These are phyloP conservation scores for Pseudotulostoma volvatum DNA, from an alignment of 495 filamentous ascomycete genomes.

Conservation along the genomic window DNA sequence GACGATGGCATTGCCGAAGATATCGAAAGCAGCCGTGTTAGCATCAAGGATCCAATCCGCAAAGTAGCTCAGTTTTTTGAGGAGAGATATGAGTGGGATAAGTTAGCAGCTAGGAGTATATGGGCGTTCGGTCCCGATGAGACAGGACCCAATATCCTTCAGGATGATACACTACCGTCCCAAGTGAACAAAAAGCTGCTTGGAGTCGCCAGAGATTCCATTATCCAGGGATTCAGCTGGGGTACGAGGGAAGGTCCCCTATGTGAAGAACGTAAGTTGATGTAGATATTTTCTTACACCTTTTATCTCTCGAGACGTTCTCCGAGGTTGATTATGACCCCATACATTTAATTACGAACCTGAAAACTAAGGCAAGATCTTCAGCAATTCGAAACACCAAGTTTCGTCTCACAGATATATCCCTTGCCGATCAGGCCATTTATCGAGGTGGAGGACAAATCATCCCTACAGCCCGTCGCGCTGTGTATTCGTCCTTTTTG, in stretches of 20 bases:
- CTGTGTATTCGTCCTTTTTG: constrained; percentile 86
- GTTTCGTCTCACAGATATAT: constrained; percentile 83
- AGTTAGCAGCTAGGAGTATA: constrained; percentile 83
- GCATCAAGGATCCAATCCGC: constrained; percentile 81
- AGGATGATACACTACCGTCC: constrained; percentile 86
- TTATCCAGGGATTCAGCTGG: constrained; percentile 93
- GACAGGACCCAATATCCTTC: constrained; percentile 85
- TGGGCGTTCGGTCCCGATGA: constrained; percentile 99
- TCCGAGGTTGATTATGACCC: too few relatives aligned
- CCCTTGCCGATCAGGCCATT: constrained; percentile 75
- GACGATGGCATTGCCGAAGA: constrained; percentile 91
- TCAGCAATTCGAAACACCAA: constrained; percentile 95
- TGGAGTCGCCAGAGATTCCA: constrained; percentile 73
- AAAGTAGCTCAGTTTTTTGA: constrained; percentile 95
- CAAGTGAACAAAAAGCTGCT: constrained; percentile 82
- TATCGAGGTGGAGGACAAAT: constrained; percentile 93
- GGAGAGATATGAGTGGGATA: constrained; percentile 93
- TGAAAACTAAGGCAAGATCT: too few relatives aligned
- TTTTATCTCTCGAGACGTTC: background rate
- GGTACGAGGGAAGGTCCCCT: constrained; percentile 86
- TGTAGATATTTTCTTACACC: background rate
- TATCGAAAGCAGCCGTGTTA: constrained; percentile 80
- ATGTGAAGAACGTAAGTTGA: constrained; percentile 86
- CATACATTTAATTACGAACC: background rate
- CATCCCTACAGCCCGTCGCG: constrained; percentile 82